Percentiles rank a stretch among this genome's conserved stretches.
These are phyloP conservation scores for Fragilaria crotonensis DNA, from an alignment of 108 stramenopile species.

Conservation along the genomic window DNA sequence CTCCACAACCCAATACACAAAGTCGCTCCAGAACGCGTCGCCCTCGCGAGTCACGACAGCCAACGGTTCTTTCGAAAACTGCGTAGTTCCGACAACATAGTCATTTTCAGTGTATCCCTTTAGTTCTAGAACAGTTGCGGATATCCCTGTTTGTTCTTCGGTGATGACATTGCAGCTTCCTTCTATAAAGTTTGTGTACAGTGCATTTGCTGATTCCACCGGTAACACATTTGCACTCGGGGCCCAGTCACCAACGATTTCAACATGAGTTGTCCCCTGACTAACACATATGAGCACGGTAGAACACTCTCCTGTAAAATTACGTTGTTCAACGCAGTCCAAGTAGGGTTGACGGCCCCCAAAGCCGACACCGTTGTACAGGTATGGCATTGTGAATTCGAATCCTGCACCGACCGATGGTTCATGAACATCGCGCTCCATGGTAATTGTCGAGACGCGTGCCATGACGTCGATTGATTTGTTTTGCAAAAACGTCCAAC, in stretches of 20 bases:
- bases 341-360: slow-evolving; percentile 18
- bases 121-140: not conserved
- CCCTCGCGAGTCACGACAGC: slow-evolving; percentile 12
- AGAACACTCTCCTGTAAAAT: slow-evolving; percentile 14
- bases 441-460: slow-evolving; percentile 18
- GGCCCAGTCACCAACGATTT: not conserved
- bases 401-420: slow-evolving; percentile 5
- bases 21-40: slow-evolving; percentile 22
- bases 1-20: slow-evolving; percentile 41
- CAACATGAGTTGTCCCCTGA: slow-evolving; percentile 2
- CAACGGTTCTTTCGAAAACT: slow-evolving; percentile 14
- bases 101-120: slow-evolving; percentile 1
- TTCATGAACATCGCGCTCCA: slow-evolving; percentile 21
- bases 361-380: slow-evolving; percentile 31
- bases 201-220: not conserved
- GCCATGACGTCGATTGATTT: slow-evolving; percentile 7
- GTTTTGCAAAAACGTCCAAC: not conserved
- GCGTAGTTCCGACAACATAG: slow-evolving; percentile 6
- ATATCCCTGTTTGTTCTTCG: slow-evolving; percentile 1
- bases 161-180: slow-evolving; percentile 12
- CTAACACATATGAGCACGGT: slow-evolving; percentile 14
- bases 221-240: not conserved
- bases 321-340: slow-evolving; percentile 23
- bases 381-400: slow-evolving; percentile 32
- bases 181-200: not conserved